These are phyloP conservation scores for Pseudopyricularia javanii DNA, from an alignment of 2,329 filamentous ascomycete genomes.

Conservation along the genomic window DNA sequence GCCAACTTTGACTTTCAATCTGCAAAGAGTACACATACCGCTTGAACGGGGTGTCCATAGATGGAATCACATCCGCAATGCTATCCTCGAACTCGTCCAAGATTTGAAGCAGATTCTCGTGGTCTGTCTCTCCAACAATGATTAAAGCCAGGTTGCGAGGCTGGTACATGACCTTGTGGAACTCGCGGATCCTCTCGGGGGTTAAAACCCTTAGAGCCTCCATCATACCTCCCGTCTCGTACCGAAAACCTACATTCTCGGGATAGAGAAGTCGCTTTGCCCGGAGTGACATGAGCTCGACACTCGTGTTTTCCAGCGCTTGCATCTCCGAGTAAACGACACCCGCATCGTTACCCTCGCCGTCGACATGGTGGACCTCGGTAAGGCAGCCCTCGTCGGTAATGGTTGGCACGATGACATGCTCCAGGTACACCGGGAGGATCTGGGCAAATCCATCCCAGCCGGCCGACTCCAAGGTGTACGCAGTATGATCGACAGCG, in stretches of 20 bases:
- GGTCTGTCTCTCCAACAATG: conserved; percentile 84
- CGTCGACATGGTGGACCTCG: conserved; percentile 93
- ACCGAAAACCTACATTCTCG: conserved; percentile 81
- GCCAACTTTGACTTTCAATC: too few relatives aligned
- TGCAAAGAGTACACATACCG: conserved; percentile 24
- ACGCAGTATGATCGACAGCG: conserved; percentile 89
- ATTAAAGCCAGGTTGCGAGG: conserved; percentile 88
- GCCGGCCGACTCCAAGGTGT: conserved; percentile 86
- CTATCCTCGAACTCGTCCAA: conserved; percentile 81
- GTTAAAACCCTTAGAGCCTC: conserved; percentile 78
- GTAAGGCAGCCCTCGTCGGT: conserved; percentile 90
- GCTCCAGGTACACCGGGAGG: conserved; percentile 87
- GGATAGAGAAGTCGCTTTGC: conserved; percentile 76
- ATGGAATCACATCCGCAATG: conserved; percentile 71
- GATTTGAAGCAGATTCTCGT: conserved; percentile 65
- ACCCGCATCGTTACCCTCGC: conserved; percentile 85
- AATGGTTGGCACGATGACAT: conserved; percentile 80
- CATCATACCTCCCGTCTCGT: conserved; percentile 97
- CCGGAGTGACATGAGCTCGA: conserved; percentile 77
- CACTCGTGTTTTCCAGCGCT: conserved; percentile 73
- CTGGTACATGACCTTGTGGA: conserved; percentile 95
- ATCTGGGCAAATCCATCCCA: conserved; percentile 97
- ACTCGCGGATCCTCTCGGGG: conserved; percentile 81
- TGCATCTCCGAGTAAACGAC: conserved; percentile 99
- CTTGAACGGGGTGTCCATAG: conserved; percentile 62